phyloP scores from a whole-genome alignment of 148 eudicot species.

The Rheum nobile region DNA sequence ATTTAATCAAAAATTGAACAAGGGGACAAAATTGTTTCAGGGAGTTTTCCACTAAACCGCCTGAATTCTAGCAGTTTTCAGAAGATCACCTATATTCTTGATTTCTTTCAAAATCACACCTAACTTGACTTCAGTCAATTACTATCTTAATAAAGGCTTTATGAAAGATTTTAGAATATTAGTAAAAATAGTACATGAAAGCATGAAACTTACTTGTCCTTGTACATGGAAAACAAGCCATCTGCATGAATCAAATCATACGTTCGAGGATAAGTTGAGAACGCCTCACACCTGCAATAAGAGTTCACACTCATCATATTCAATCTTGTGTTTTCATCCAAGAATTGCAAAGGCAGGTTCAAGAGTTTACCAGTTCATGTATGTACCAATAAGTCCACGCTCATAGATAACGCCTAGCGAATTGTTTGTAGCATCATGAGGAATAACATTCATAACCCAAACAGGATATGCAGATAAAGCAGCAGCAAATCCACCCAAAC shows the following conservation, averaged over 20 bases:
- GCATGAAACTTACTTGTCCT: conserved; percentile 24
- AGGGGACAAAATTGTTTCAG: no score
- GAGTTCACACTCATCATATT: not conserved
- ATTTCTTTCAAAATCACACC: not conserved
- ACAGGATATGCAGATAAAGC: conserved; percentile 42
- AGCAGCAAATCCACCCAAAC: conserved; percentile 67
- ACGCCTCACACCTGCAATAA: conserved; percentile 45
- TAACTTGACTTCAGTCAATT: not conserved
- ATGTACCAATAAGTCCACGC: conserved; percentile 70
- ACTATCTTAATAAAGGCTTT: not conserved
- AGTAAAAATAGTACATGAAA: not conserved
- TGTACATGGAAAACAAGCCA: conserved; percentile 37
- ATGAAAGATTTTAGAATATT: no score
- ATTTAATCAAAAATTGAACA: no score
- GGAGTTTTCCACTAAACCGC: not conserved
- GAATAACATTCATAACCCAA: conserved; percentile 75
- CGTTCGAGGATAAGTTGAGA: conserved; percentile 50
- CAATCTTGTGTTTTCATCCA: not conserved
- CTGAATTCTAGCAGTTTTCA: no score
- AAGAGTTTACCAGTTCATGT: conserved; percentile 50
- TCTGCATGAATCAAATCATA: conserved; percentile 47
- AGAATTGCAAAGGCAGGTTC: not conserved
- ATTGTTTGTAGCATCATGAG: conserved; percentile 29
- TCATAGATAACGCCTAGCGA: conserved; percentile 54
- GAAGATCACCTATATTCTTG: no score